Percentiles rank a stretch among this genome's conserved stretches.
phyloP scores from a whole-genome alignment of 192 early-diverging fungal genomes.

The Coemansia umbellata region DNA sequence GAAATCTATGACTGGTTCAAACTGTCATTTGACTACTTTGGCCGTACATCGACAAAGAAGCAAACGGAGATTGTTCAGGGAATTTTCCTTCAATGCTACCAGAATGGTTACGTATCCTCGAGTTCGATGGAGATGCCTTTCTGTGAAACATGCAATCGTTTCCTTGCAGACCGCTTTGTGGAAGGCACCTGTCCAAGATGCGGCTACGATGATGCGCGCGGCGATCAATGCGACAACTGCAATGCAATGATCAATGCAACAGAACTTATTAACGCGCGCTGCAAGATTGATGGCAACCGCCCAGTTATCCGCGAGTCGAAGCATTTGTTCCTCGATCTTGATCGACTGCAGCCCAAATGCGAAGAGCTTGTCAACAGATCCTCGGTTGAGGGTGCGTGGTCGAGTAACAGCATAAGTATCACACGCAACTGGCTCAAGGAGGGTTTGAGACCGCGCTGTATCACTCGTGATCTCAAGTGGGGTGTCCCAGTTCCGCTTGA shows the following conservation, averaged over 20 bases:
- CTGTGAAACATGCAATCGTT: constrained; percentile 83
- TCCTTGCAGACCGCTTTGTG: constrained; percentile 97
- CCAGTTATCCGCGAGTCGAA: constrained; percentile 80
- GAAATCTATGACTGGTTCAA: constrained; percentile 94
- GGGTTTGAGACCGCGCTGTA: constrained; percentile 89
- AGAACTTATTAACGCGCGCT: constrained; percentile 90
- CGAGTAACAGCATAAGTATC: constrained; percentile 79
- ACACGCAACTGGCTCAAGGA: constrained; percentile 92
- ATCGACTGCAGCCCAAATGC: constrained; percentile 66
- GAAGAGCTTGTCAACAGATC: constrained; percentile 74
- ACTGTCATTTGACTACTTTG: constrained; percentile 94
- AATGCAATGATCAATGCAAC: constrained; percentile 85
- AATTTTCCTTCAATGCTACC: constrained; percentile 72
- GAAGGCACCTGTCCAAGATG: constrained; percentile 95
- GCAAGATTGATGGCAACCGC: constrained; percentile 83
- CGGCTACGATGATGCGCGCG: constrained; percentile 85
- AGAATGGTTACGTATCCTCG: constrained; percentile 68
- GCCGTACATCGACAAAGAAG: constrained; percentile 83
- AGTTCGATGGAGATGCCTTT: constrained; percentile 83
- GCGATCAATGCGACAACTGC: constrained; percentile 98
- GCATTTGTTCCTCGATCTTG: constrained; percentile 90
- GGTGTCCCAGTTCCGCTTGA: constrained; percentile 87
- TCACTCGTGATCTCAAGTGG: constrained; percentile 99
- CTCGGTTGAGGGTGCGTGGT: constrained; percentile 78
- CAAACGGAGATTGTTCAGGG: constrained; percentile 94